A percentile compares a stretch with the other conserved stretches of the same genome.
These are phyloP conservation scores for Tylopilus subfusipes DNA, from an alignment of 768 basidiomycete species.

Conservation along the genomic window DNA sequence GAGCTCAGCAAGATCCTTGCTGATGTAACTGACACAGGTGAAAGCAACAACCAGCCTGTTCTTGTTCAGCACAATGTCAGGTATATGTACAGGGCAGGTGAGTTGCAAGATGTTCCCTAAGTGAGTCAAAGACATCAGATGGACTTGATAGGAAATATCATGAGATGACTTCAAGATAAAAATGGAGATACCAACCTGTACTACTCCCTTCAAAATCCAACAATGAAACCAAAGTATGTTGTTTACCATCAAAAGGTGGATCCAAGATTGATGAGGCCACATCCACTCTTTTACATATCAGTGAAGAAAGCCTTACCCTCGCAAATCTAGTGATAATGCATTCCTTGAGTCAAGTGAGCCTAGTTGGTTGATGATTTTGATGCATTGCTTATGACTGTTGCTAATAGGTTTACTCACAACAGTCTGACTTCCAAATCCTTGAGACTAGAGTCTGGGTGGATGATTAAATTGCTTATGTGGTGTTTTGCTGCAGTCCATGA, in stretches of 20 bases:
- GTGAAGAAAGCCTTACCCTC: constrained; percentile 73
- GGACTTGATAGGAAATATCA: constrained; percentile 15
- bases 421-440: constrained; percentile 51
- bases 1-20: constrained; percentile 38
- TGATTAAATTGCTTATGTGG: constrained; percentile 84
- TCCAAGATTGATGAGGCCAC: neutral
- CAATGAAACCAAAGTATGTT: neutral
- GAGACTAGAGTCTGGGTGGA: constrained; percentile 58
- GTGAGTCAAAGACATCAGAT: neutral
- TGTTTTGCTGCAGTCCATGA: constrained; percentile 86
- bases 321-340: constrained; percentile 88
- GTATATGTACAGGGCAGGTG: constrained; percentile 68
- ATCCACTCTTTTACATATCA: constrained; percentile 55
- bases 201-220: neutral
- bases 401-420: constrained; percentile 72
- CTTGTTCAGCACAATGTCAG: constrained; percentile 74
- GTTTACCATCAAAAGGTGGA: neutral
- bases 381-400: neutral
- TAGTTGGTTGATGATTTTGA: neutral
- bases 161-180: constrained; percentile 21
- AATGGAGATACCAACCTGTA: constrained; percentile 28
- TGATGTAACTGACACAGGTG: neutral
- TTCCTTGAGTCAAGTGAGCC: constrained; percentile 55
- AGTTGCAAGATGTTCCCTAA: neutral
- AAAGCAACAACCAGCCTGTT: constrained; percentile 30